Conservation (phyloP, 306 rosid species). For the Acmispon strigosus region DNA sequence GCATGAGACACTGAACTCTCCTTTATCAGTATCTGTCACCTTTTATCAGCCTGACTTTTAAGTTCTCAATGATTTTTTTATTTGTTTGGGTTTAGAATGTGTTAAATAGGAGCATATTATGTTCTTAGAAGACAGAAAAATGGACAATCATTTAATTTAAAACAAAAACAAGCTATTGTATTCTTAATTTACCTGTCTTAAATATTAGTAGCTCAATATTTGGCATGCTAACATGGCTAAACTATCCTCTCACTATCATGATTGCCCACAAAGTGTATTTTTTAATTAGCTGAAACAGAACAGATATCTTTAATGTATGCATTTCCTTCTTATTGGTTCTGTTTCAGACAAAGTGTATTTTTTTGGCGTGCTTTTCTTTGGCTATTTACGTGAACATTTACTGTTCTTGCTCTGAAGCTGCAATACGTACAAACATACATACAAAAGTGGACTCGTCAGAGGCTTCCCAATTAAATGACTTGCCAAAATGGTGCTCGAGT, state of each 20-base stretch:
- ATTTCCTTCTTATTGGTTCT: neutral
- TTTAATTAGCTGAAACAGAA: too few species aligned
- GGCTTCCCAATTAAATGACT: too few species aligned
- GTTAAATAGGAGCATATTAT: neutral
- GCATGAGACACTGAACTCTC: neutral
- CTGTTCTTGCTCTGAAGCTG: too few species aligned
- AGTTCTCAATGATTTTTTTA: neutral
- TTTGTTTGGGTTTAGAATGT: constrained; percentile 2
- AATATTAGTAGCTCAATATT: neutral
- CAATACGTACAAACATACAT: neutral
- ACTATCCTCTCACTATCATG: neutral
- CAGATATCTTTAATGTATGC: too few species aligned
- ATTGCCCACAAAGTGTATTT: too few species aligned
- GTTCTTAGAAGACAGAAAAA: neutral
- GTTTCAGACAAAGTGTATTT: neutral
- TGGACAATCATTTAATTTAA: neutral
- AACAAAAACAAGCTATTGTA: neutral
- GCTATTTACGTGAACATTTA: neutral
- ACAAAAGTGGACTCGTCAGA: too few species aligned
- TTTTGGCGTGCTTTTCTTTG: neutral
- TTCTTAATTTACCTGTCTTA: neutral
- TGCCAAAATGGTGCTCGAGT: too few species aligned
- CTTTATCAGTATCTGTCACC: neutral
- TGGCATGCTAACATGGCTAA: neutral
- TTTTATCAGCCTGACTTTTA: neutral